phyloP scores from a whole-genome alignment of 768 basidiomycete genomes.

The Leccinum disarticulatum region DNA sequence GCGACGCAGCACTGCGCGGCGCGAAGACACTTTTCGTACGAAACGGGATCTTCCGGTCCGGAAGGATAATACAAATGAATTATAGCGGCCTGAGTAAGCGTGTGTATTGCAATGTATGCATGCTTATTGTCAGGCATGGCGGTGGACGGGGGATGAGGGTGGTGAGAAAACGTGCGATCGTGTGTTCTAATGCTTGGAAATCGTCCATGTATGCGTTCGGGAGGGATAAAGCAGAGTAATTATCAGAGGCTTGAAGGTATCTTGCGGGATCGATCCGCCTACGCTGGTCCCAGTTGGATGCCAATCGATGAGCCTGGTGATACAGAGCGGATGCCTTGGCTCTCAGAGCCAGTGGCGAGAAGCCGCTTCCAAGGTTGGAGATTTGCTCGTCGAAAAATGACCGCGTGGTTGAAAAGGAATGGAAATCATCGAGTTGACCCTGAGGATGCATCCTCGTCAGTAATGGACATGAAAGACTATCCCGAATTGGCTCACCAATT shows the following conservation, averaged over 20 bases:
- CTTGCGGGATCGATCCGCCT: constrained; percentile 27
- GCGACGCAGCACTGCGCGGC: constrained; percentile 61
- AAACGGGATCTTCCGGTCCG: constrained; percentile 54
- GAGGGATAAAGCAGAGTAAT: constrained; percentile 41
- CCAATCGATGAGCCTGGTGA: constrained; percentile 61
- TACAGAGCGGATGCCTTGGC: constrained; percentile 78
- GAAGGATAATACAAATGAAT: constrained; percentile 66
- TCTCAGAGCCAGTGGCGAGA: constrained; percentile 63
- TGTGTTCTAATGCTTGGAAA: constrained; percentile 60
- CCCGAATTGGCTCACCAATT: constrained; percentile 48
- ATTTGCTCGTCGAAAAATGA: constrained; percentile 63
- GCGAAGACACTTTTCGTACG: constrained; percentile 65
- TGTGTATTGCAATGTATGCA: constrained; percentile 58
- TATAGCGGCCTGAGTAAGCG: constrained; percentile 62
- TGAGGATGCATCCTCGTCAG: constrained; percentile 32
- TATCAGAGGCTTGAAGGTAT: constrained; percentile 21
- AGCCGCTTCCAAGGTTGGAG: constrained; percentile 48
- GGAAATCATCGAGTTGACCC: constrained; percentile 56
- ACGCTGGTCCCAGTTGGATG: constrained; percentile 63
- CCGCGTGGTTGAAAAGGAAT: constrained; percentile 57
- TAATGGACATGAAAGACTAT: constrained; percentile 5
- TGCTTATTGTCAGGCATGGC: constrained; percentile 58
- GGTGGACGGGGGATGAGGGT: constrained; percentile 59
- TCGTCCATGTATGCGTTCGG: constrained; percentile 54
- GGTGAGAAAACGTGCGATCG: constrained; percentile 61